phyloP scores from a whole-genome alignment of 1,139 yeast species.

The Meyerozyma elateridarum region DNA sequence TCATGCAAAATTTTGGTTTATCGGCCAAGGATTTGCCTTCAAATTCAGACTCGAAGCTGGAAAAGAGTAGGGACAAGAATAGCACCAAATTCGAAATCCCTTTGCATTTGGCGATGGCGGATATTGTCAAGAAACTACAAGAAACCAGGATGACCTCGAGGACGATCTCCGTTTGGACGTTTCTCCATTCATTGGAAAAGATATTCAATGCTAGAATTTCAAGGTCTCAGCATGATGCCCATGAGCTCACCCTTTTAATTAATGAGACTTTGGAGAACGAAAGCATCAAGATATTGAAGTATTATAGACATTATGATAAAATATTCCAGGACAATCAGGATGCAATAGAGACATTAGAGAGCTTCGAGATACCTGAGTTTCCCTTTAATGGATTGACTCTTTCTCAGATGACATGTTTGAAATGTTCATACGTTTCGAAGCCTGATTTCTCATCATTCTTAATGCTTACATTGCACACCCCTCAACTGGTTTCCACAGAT shows the following conservation, averaged over 20 bases:
- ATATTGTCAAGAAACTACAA: slow-evolving; percentile 54
- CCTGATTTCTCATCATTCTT: slow-evolving; percentile 59
- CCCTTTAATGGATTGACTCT: slow-evolving; percentile 70
- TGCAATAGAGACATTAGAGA: slow-evolving; percentile 18
- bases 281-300: slow-evolving; percentile 39
- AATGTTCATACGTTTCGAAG: slow-evolving; percentile 61
- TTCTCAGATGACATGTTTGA: slow-evolving; percentile 64
- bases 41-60: slow-evolving; percentile 24
- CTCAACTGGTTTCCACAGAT: slow-evolving; percentile 48
- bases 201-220: slow-evolving; percentile 77
- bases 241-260: slow-evolving; percentile 77
- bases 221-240: slow-evolving; percentile 89
- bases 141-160: slow-evolving; percentile 53
- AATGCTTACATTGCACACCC: slow-evolving; percentile 72
- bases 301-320: slow-evolving; percentile 18
- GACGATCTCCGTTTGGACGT: slow-evolving; percentile 72
- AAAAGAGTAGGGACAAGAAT: slow-evolving; percentile 14
- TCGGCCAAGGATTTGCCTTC: slow-evolving; percentile 19
- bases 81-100: slow-evolving; percentile 36
- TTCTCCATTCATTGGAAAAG: slow-evolving; percentile 66
- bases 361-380: slow-evolving; percentile 47
- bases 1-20: slow-evolving; percentile 20
- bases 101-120: slow-evolving; percentile 54
- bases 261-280: slow-evolving; percentile 77
- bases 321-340: slow-evolving; percentile 7